These are phyloP conservation scores for Zizania latifolia DNA, from an alignment of 176 grass and related monocot genomes.

Conservation along the genomic window DNA sequence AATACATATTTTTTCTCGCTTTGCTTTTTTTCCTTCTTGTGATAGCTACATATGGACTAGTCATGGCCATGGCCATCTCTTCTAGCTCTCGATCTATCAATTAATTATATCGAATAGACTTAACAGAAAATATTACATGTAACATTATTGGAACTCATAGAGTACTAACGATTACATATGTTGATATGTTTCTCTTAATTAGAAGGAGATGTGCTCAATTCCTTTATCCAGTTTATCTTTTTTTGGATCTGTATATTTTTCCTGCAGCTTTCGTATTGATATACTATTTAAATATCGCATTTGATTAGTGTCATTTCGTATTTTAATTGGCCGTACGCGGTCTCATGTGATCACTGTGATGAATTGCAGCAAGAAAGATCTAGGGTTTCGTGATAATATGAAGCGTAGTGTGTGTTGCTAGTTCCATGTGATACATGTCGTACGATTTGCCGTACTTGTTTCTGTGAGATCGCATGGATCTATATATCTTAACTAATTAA, in stretches of 20 bases:
- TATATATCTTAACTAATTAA: not conserved
- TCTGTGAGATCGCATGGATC: not conserved
- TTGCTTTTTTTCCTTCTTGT: no score
- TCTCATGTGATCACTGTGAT: slow-evolving; percentile 22
- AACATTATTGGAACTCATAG: no score
- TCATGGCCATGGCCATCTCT: no score
- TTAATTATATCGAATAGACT: no score
- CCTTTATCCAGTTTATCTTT: not conserved
- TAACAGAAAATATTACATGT: no score
- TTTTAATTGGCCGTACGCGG: slow-evolving; percentile 12
- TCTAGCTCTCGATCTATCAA: no score
- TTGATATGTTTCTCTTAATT: no score
- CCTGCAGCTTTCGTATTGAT: not conserved
- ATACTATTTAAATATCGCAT: not conserved
- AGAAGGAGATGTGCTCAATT: no score
- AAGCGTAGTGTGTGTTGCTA: not conserved
- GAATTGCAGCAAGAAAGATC: slow-evolving; percentile 3
- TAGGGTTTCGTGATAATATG: slow-evolving; percentile 28
- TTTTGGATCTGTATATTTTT: not conserved
- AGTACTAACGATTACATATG: no score
- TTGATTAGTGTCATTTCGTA: not conserved
- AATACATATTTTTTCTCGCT: no score
- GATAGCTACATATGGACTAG: no score
- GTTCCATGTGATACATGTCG: not conserved
- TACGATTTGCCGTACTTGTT: not conserved